phyloP scores from a whole-genome alignment of 169 alveolate species.

The Perkinsus chesapeaki region DNA sequence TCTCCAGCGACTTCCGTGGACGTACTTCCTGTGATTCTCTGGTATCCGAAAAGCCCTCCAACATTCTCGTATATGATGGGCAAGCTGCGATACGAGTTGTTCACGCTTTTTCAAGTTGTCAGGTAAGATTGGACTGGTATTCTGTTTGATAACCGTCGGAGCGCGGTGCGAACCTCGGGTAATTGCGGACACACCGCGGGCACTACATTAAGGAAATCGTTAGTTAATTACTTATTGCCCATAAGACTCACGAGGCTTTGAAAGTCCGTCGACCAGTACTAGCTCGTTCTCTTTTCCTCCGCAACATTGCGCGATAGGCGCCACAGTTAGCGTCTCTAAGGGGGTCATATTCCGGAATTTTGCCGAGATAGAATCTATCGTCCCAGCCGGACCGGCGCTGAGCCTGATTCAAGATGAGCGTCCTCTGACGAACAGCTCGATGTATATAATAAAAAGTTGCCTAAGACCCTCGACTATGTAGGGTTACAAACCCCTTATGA shows the following conservation, averaged over 20 bases:
- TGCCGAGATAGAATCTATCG: slow-evolving; percentile 34
- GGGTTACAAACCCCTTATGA: too few relatives aligned
- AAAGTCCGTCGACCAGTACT: neutral
- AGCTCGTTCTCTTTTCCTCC: neutral
- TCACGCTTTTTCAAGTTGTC: neutral
- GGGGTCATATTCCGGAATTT: slow-evolving; percentile 41
- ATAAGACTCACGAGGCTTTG: neutral
- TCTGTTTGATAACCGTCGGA: neutral
- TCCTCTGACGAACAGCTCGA: neutral
- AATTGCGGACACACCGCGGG: neutral
- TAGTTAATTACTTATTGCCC: too few relatives aligned
- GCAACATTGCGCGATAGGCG: neutral
- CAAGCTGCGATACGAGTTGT: neutral
- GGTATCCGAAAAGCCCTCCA: neutral
- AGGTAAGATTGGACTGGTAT: neutral
- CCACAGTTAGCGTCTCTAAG: slow-evolving; percentile 15
- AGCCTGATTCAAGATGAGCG: neutral
- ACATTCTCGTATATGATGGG: neutral
- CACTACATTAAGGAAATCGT: too few relatives aligned
- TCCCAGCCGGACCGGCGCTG: slow-evolving; percentile 24
- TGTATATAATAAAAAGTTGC: too few relatives aligned
- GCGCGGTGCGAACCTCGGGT: neutral
- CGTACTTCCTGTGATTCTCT: neutral
- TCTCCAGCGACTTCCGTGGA: too few relatives aligned
- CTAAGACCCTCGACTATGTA: too few relatives aligned